Conservation (phyloP, 2,329 filamentous ascomycete genomes). For the Xylaria sp. region DNA sequence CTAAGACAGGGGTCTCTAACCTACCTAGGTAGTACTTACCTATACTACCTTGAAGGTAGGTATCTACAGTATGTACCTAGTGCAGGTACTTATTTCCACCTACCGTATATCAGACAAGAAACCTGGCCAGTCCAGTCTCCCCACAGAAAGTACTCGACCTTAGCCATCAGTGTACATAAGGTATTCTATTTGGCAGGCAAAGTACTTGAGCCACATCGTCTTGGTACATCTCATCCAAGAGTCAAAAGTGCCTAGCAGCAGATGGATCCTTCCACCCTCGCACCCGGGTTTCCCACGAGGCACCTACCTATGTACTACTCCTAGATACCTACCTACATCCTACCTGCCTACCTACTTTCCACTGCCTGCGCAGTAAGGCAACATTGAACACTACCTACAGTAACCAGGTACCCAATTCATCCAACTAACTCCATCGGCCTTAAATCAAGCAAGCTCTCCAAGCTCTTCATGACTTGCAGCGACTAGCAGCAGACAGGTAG, state of each 20-base stretch:
- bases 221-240: neutral
- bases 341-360: neutral
- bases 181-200: neutral
- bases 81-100: too few species aligned
- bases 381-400: neutral
- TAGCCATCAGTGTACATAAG: neutral
- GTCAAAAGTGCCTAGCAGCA: neutral
- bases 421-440: neutral
- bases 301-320: neutral
- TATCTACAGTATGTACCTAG: too few species aligned
- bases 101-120: neutral
- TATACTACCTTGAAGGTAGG: too few species aligned
- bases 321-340: neutral
- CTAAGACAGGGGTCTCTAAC: neutral
- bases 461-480: neutral
- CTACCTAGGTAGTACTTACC: too few species aligned
- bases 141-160: neutral
- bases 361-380: neutral
- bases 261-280: neutral
- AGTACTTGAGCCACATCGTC: neutral
- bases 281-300: neutral
- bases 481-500: neutral
- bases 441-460: too few species aligned
- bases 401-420: neutral
- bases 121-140: neutral